Percentiles rank a stretch among this genome's conserved stretches.
Evolutionary conservation across 2,329 filamentous ascomycete genomes (phyloP).

Genomic region (Alternaria arbusti): DNA sequence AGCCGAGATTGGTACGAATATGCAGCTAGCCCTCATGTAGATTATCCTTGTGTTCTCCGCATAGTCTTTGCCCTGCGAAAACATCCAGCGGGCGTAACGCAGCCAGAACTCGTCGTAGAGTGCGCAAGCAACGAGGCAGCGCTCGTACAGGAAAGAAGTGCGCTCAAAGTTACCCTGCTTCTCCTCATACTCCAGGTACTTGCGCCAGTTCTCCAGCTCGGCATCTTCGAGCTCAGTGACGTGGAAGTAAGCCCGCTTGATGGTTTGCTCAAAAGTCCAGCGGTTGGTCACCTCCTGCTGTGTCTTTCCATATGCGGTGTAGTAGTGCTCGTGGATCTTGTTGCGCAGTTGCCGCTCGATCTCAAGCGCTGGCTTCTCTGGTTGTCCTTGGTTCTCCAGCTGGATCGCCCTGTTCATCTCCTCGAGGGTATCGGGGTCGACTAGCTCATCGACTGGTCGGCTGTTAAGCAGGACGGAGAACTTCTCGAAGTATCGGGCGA

Average conservation of each 20-base stretch:
- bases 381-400: conserved; percentile 61
- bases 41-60: conserved; percentile 86
- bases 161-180: conserved; percentile 77
- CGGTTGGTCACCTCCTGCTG: conserved; percentile 89
- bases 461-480: conserved; percentile 77
- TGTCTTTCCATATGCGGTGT: conserved; percentile 79
- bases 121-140: conserved; percentile 89
- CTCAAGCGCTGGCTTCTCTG: conserved; percentile 73
- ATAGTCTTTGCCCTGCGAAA: conserved; percentile 69
- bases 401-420: conserved; percentile 76
- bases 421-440: conserved; percentile 69
- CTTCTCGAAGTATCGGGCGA: conserved; percentile 91
- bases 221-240: conserved; percentile 88
- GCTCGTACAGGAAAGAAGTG: conserved; percentile 86
- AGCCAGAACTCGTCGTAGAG: conserved; percentile 99
- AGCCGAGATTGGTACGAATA: conserved; percentile 86
- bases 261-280: conserved; percentile 93
- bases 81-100: conserved; percentile 95
- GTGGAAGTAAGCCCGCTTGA: conserved; percentile 96
- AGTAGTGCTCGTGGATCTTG: conserved; percentile 80
- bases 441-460: conserved; percentile 75
- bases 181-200: conserved; percentile 97
- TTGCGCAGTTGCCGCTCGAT: conserved; percentile 81
- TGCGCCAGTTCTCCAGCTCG: conserved; percentile 89
- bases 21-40: conserved; percentile 82